Conservation (phyloP, 352 stramenopile genomes). For the Phytopythium litorale region DNA sequence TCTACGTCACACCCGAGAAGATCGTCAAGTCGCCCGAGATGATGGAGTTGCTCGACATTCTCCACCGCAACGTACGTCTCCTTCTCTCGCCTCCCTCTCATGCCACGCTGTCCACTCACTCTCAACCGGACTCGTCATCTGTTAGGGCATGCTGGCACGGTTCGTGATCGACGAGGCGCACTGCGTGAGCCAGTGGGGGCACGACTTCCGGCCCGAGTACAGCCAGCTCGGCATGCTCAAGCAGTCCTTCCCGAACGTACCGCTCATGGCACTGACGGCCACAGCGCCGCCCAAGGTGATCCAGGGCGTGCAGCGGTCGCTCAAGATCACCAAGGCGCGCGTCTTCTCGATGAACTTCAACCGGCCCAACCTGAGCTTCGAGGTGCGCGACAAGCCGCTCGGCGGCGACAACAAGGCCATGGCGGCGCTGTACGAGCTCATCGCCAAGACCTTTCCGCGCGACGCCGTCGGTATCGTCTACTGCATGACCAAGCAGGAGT, state of each 20-base stretch:
- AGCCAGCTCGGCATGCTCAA: conserved; percentile 91
- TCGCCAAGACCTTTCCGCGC: conserved; percentile 39
- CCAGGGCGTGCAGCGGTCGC: conserved; percentile 64
- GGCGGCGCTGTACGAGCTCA: conserved; percentile 45
- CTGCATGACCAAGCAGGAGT: conserved; percentile 92
- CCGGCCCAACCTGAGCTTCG: conserved; percentile 92
- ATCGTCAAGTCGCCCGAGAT: conserved; percentile 76
- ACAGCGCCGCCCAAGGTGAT: conserved; percentile 88
- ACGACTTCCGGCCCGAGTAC: conserved; percentile 92
- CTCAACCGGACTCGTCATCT: background rate
- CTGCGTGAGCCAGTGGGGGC: conserved; percentile 88
- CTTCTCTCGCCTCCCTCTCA: background rate
- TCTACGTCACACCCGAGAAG: conserved; percentile 97
- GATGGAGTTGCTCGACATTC: conserved; percentile 54
- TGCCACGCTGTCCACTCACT: too few species aligned
- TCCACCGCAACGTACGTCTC: conserved; percentile 35
- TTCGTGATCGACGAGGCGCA: conserved; percentile 96
- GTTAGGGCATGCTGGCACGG: conserved; percentile 74
- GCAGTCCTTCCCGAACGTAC: conserved; percentile 86
- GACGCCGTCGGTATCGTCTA: conserved; percentile 91
- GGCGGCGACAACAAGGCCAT: conserved; percentile 42
- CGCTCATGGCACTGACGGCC: conserved; percentile 91
- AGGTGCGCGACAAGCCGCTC: conserved; percentile 70
- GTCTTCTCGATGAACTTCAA: conserved; percentile 94
- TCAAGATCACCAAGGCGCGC: conserved; percentile 63